phyloP scores from a whole-genome alignment of 2,329 filamentous ascomycete species.

The Emergomyces pasteurianus region DNA sequence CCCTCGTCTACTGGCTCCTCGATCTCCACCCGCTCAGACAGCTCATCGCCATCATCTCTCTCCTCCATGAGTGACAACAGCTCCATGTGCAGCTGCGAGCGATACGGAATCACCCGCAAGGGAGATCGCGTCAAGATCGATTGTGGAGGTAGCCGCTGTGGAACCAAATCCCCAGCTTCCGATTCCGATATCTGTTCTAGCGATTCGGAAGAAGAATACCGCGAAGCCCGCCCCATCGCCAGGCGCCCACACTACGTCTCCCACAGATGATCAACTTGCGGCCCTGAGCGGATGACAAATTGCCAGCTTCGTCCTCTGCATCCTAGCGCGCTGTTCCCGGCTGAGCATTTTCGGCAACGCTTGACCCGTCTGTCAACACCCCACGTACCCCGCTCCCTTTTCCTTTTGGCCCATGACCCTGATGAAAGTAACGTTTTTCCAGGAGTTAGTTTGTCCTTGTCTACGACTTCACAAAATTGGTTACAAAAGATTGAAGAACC shows the following conservation, averaged over 20 bases:
- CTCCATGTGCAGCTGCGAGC: conserved; percentile 75
- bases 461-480: not conserved
- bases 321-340: not conserved
- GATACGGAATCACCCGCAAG: conserved; percentile 89
- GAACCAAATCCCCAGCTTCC: conserved; percentile 38
- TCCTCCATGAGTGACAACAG: conserved; percentile 56
- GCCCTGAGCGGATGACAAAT: not conserved
- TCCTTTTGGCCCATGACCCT: not conserved
- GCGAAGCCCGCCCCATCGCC: not conserved
- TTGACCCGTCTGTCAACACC: not conserved
- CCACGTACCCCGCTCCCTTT: not conserved
- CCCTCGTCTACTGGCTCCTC: conserved; percentile 53
- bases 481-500: not conserved
- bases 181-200: not conserved
- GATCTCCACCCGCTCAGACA: conserved; percentile 63
- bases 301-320: not conserved
- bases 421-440: not conserved
- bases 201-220: conserved; percentile 3
- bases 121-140: conserved; percentile 92
- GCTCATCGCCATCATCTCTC: conserved; percentile 39
- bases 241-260: not conserved
- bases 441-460: not conserved
- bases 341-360: not conserved
- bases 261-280: not conserved
- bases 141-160: conserved; percentile 81